Percentiles rank a stretch among this genome's conserved stretches.
Evolutionary conservation across 2,329 filamentous ascomycete genomes (phyloP).

Genomic region (Claviceps sp.): DNA sequence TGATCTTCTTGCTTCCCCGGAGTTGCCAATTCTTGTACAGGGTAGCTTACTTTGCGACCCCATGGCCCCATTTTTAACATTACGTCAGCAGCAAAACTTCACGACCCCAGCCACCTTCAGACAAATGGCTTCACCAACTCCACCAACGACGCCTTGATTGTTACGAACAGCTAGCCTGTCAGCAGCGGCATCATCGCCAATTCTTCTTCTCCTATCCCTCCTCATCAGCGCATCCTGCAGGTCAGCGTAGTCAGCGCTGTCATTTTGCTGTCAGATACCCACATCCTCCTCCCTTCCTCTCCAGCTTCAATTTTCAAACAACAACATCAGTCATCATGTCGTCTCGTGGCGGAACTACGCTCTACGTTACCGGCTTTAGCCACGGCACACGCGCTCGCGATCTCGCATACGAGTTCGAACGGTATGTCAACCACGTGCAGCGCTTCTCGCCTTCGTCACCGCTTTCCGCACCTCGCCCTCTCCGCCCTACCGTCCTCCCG

Average conservation of each 20-base stretch:
- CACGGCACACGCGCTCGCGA: conserved; percentile 97
- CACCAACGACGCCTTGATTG: conserved; percentile 3
- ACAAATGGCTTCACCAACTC: conserved; percentile 2
- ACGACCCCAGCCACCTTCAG: conserved; percentile 2
- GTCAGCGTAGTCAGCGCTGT: conserved; percentile 2
- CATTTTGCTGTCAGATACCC: not conserved
- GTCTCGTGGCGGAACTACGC: conserved; percentile 87
- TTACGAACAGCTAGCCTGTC: not conserved
- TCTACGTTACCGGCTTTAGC: conserved; percentile 98
- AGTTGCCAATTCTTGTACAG: not conserved
- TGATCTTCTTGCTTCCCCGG: not conserved
- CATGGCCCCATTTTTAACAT: not conserved
- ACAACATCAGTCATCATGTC: conserved; percentile 49
- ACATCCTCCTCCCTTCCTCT: conserved; percentile 1
- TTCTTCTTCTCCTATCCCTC: not conserved
- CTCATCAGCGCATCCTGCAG: not conserved
- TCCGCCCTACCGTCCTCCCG: conserved; percentile 28
- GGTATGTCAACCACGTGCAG: conserved; percentile 64
- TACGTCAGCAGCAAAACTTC: conserved; percentile 13
- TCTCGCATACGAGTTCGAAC: conserved; percentile 99
- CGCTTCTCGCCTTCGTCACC: conserved; percentile 26
- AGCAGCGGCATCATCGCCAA: conserved; percentile 4
- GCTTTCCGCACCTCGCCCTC: conserved; percentile 22
- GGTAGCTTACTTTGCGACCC: not conserved
- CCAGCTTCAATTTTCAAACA: conserved; percentile 3